Percentiles rank a stretch among this genome's conserved stretches.
Evolutionary conservation across 169 alveolate genomes (phyloP).

Genomic region (Plasmodium chabaudi): DNA sequence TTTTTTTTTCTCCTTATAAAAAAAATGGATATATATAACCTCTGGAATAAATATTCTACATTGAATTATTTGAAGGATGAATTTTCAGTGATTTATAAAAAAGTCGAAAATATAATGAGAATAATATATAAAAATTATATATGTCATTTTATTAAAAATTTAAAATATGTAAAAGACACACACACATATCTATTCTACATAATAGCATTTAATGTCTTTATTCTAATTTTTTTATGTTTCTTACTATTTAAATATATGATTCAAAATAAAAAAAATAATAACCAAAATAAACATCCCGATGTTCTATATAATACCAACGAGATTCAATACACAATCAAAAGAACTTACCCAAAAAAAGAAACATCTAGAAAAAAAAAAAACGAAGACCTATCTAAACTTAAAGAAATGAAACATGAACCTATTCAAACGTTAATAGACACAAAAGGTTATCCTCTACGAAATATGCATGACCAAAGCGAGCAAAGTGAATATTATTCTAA

Average conservation of each 20-base stretch:
- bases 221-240: constrained; percentile 16
- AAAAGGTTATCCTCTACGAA: background rate
- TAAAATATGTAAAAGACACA: background rate
- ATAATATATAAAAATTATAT: background rate
- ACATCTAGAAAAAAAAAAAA: background rate
- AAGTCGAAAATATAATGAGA: constrained; percentile 4
- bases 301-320: background rate
- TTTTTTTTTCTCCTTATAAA: constrained; percentile 11
- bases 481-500: too few species aligned
- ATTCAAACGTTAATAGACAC: background rate
- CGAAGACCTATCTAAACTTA: background rate
- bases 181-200: background rate
- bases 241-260: constrained; percentile 18
- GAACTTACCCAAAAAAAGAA: background rate
- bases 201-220: constrained; percentile 1
- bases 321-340: background rate
- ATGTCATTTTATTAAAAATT: background rate
- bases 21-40: constrained; percentile 5
- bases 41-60: background rate
- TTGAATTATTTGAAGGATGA: constrained; percentile 7
- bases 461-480: background rate
- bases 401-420: background rate
- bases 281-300: background rate
- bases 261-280: background rate
- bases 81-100: constrained; percentile 21